Evolutionary conservation across 2,329 filamentous ascomycete genomes (phyloP).

Genomic region (Talaromyces sp.): DNA sequence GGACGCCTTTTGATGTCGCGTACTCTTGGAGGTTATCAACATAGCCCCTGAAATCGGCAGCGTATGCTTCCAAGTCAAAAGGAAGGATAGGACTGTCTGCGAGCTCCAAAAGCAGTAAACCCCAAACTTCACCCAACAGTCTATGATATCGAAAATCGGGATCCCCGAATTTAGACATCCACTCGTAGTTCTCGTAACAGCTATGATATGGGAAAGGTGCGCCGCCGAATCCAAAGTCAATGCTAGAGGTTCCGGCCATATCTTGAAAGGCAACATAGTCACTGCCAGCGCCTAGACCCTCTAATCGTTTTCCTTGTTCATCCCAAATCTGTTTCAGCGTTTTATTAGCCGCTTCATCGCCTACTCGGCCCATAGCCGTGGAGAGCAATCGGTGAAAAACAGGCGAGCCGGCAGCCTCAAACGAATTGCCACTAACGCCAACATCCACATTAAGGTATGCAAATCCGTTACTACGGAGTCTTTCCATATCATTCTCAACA

Average conservation of each 20-base stretch:
- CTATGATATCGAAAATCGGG: conserved; percentile 77
- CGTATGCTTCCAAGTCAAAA: conserved; percentile 73
- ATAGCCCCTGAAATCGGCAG: conserved; percentile 59
- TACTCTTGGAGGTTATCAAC: conserved; percentile 63
- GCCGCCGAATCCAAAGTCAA: conserved; percentile 77
- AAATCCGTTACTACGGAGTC: conserved; percentile 66
- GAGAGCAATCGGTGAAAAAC: conserved; percentile 68
- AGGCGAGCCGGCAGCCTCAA: conserved; percentile 75
- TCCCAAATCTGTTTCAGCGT: conserved; percentile 75
- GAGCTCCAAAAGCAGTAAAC: conserved; percentile 78
- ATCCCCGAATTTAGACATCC: conserved; percentile 75
- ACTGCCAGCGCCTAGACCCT: conserved; percentile 65
- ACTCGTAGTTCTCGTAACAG: conserved; percentile 84
- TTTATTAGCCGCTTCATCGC: conserved; percentile 65
- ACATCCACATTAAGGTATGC: conserved; percentile 90
- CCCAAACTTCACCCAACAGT: conserved; percentile 71
- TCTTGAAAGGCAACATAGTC: conserved; percentile 90
- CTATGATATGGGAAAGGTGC: conserved; percentile 67
- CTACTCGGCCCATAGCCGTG: conserved; percentile 67
- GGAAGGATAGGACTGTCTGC: conserved; percentile 75
- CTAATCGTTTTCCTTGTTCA: conserved; percentile 52
- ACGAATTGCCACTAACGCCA: conserved; percentile 68
- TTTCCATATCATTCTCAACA: conserved; percentile 76
- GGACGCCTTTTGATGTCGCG: conserved; percentile 51
- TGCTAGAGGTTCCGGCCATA: conserved; percentile 78